Base-by-base conservation (phyloP, 225 moss, liverwort and hornwort genomes). In the Sphagnum contortum region DNA sequence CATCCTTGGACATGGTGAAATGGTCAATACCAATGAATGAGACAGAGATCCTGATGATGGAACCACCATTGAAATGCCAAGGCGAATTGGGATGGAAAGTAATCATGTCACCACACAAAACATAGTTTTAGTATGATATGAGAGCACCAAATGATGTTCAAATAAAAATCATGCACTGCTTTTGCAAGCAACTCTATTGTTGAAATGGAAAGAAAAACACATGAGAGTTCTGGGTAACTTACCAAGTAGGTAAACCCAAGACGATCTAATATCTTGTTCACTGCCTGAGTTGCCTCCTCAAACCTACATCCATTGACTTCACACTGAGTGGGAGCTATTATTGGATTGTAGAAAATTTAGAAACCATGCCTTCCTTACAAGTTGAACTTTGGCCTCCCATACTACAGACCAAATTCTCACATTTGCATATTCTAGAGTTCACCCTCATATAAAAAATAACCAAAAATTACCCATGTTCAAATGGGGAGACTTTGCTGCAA, bases 401-500 rank as follows among this genome's bases (percentile, higher is more conserved):
- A 29, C 1, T 29, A 29, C 29, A 29, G 29, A 29, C 29, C 29
- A 29, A 29, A 29, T 29, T 29, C 29, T 29, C 29, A 29, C 29
- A 29, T 29, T 29, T 29, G 29, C 29, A 29, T 29, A 29, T 29
- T 0, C 29, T 29, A 29, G 29, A 29, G 29, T 29, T 29, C 29
- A 29, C 29, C 29, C 29, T 29, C 29, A 29, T 29, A 29, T 29
- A 0, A 29, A 29, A 29, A 0, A 29, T 29, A 1, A 29, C 29
- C 52, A 51, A 3, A 68, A 74, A 84, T 76, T 76, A 91, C 70
- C 94, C 94, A 68, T 89, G 91, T 69, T 94, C 91, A 55, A 78
- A 94, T 29, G 94, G 94, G 47, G 94, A 94, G 45, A 94, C 77
- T 70, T 94, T 94, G 74, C 91, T 91, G 63, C 88, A 88, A 58